Conservation (phyloP, 2,329 filamentous ascomycete species). For the Nigrograna mackinnonii region DNA sequence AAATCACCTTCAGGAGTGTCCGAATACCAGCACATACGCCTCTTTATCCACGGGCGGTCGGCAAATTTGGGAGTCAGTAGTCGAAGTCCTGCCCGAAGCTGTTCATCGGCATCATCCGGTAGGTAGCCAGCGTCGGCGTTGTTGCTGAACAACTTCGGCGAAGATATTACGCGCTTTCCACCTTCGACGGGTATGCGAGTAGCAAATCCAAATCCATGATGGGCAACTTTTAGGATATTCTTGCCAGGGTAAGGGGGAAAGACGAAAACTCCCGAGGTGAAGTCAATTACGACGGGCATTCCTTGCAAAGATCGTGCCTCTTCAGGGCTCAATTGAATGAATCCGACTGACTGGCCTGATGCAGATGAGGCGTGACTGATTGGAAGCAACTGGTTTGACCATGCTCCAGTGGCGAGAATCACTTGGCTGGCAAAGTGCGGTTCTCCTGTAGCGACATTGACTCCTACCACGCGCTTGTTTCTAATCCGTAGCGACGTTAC, state of each 20-base stretch:
- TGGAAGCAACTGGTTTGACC: neutral
- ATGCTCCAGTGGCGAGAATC: neutral
- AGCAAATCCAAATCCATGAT: conserved; percentile 69
- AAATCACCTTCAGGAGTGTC: conserved; percentile 75
- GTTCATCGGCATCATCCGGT: neutral
- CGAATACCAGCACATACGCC: conserved; percentile 75
- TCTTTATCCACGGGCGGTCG: conserved; percentile 63
- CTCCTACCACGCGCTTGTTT: neutral
- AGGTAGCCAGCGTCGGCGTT: neutral
- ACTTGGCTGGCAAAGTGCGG: too few species aligned
- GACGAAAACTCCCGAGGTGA: conserved; percentile 41
- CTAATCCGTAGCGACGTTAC: neutral
- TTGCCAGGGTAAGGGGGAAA: conserved; percentile 56
- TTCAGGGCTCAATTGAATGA: neutral
- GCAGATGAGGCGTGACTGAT: neutral
- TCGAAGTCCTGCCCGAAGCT: neutral
- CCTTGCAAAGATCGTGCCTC: neutral
- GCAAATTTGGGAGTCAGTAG: conserved; percentile 44
- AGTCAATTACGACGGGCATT: neutral
- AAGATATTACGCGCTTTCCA: neutral
- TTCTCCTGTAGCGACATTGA: neutral
- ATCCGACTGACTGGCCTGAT: neutral
- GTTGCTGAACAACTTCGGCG: neutral
- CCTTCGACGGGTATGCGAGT: conserved; percentile 2
- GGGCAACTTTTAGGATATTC: conserved; percentile 68